Percentiles rank a stretch among this genome's conserved stretches.
Conservation (phyloP, 2,329 filamentous ascomycete genomes). For the Aspergillus glaucus region DNA sequence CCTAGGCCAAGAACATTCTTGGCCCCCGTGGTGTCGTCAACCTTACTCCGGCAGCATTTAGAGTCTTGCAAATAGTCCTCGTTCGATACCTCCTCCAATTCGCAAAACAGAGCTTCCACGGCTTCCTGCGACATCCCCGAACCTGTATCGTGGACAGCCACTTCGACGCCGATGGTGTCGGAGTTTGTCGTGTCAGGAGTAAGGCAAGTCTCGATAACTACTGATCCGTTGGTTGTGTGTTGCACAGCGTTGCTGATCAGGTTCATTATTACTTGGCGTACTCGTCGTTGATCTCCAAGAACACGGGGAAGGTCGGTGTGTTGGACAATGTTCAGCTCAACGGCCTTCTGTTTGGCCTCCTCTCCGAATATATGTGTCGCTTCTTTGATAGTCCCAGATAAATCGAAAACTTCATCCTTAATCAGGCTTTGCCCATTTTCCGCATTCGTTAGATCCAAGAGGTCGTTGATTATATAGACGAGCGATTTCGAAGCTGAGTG, state of each 20-base stretch:
- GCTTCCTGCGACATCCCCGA: constrained; percentile 53
- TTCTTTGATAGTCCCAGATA: constrained; percentile 63
- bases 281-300: constrained; percentile 67
- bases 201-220: constrained; percentile 65
- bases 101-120: constrained; percentile 54
- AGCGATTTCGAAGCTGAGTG: constrained; percentile 86
- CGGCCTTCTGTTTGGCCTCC: constrained; percentile 70
- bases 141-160: constrained; percentile 70
- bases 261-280: constrained; percentile 78
- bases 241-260: constrained; percentile 83
- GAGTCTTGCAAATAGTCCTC: constrained; percentile 43
- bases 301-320: constrained; percentile 66
- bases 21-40: constrained; percentile 22
- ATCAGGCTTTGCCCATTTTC: constrained; percentile 72
- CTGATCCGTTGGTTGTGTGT: constrained; percentile 62
- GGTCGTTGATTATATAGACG: constrained; percentile 87
- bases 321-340: constrained; percentile 62
- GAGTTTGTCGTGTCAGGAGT: constrained; percentile 40
- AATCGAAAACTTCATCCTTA: constrained; percentile 72
- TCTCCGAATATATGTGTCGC: constrained; percentile 67
- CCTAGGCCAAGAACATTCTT: constrained; percentile 64
- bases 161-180: constrained; percentile 59
- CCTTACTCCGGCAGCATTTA: constrained; percentile 15
- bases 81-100: constrained; percentile 58
- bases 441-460: constrained; percentile 78